Conservation (phyloP, 805 yeast species). For the Wickerhamiella alocasiicola region DNA sequence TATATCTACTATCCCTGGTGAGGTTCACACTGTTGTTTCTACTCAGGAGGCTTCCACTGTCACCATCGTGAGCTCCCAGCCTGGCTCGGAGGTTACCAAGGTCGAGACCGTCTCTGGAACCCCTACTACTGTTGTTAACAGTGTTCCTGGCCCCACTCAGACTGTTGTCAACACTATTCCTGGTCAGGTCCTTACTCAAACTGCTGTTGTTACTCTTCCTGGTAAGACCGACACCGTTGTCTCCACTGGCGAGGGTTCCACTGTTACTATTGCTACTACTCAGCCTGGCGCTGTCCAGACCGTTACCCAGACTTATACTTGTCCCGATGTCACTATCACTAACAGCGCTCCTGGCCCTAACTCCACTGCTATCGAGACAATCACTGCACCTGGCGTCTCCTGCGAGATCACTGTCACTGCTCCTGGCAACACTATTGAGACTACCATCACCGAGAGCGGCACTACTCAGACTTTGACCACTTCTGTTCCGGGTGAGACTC, state of each 20-base stretch:
- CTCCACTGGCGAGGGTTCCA: slow-evolving; percentile 10
- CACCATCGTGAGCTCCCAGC: slow-evolving; percentile 1
- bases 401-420: background rate
- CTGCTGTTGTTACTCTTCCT: slow-evolving; percentile 3
- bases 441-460: slow-evolving; percentile 3
- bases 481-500: slow-evolving; percentile 4
- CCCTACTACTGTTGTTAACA: slow-evolving; percentile 1
- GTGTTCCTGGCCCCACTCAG: slow-evolving; percentile 6
- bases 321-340: slow-evolving; percentile 6
- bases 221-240: slow-evolving; percentile 8
- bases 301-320: slow-evolving; percentile 1
- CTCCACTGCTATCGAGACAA: background rate
- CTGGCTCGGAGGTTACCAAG: slow-evolving; percentile 5
- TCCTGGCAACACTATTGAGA: slow-evolving; percentile 1
- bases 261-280: slow-evolving; percentile 1
- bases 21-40: slow-evolving; percentile 5
- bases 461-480: slow-evolving; percentile 4
- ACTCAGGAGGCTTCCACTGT: slow-evolving; percentile 3
- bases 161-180: slow-evolving; percentile 4
- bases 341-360: background rate
- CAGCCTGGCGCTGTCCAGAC: slow-evolving; percentile 7
- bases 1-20: slow-evolving; percentile 7
- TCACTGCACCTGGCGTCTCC: slow-evolving; percentile 4
- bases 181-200: slow-evolving; percentile 3
- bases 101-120: slow-evolving; percentile 8